Evolutionary conservation across 805 yeast genomes (phyloP), one percentile per base, ranked within the genome.

Genomic region (Wickerhamomyces mucosus): DNA sequence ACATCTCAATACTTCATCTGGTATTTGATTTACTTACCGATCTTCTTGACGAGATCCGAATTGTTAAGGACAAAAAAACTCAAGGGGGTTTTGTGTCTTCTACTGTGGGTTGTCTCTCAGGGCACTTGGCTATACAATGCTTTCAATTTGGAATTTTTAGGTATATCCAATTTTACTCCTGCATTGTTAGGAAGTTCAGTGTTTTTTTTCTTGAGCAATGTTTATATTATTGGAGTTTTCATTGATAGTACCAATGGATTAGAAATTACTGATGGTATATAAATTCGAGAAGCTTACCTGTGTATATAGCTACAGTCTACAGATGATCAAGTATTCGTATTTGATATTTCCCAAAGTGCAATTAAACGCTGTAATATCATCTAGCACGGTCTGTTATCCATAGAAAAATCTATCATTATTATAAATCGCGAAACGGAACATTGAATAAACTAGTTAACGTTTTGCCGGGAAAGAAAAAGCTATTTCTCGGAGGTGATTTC

Each of bases 1-100:
- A 92, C 98, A 0, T 84, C 96, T 1, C 98, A 92, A 59, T 92
- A 92, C 56, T 92, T 92, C 56, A 73, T 89, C 39, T 92, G 98
- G 98, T 92, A 80, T 48, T 58, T 92, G 44, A 81, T 86, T 11
- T 73, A 88, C 41, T 54, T 89, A 26, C 97, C 98, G 2, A 72
- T 82, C 33, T 78, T 62, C 45, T 51, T 85, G 7, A 61, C 77
- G 3, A 50, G 58, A 7, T 63, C 84, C 0, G 51, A 46, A 3
- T 41, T 67, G 2, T 36, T 58, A 1, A 38, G 51, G 0, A 38
- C 33, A 0, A 33, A 45, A 4, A 51, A 51, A 29, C 29, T 28
- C 7, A 58, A 55, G 30, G 82, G 81, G 2, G 3, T 63, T 0
- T 11, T 55, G 0, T 59, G 69, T 24, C 38, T 73, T 2, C 35